These are phyloP conservation scores for Penicillium pancosmium DNA, from an alignment of 495 filamentous ascomycete genomes.

Conservation along the genomic window DNA sequence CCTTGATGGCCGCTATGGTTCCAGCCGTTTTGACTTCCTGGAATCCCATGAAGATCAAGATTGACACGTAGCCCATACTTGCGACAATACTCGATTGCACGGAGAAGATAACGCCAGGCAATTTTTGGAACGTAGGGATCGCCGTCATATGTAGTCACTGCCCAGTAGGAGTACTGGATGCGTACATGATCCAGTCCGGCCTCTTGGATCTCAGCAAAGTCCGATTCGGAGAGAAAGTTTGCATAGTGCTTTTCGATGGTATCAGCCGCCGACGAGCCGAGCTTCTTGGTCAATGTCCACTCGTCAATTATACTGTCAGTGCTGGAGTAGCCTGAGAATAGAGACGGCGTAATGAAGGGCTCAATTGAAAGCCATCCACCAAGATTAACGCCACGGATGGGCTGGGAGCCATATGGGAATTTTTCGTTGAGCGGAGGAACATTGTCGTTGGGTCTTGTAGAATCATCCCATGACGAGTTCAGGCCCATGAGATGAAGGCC, in stretches of 20 bases:
- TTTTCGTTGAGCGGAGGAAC: slow-evolving; percentile 74
- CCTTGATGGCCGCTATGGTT: slow-evolving; percentile 83
- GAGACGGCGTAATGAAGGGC: slow-evolving; percentile 91
- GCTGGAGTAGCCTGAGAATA: slow-evolving; percentile 71
- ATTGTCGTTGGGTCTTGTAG: slow-evolving; percentile 70
- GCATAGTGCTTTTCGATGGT: slow-evolving; percentile 90
- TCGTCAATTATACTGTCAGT: slow-evolving; percentile 79
- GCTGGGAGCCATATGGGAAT: slow-evolving; percentile 72
- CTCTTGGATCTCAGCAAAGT: slow-evolving; percentile 79
- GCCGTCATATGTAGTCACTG: slow-evolving; percentile 77
- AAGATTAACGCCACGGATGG: slow-evolving; percentile 88
- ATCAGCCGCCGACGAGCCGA: slow-evolving; percentile 62
- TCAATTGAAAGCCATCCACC: slow-evolving; percentile 96
- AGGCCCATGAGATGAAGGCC: slow-evolving; percentile 90
- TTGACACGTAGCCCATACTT: slow-evolving; percentile 93
- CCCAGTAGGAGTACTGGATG: slow-evolving; percentile 96
- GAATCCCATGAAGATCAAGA: slow-evolving; percentile 85
- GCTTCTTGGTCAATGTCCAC: slow-evolving; percentile 71
- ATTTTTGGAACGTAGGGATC: slow-evolving; percentile 89
- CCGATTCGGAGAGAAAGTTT: slow-evolving; percentile 78
- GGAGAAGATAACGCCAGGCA: slow-evolving; percentile 91
- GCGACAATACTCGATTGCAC: slow-evolving; percentile 90
- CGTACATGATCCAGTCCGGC: slow-evolving; percentile 96
- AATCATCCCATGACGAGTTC: slow-evolving; percentile 85
- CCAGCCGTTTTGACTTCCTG: slow-evolving; percentile 88